Evolutionary conservation across 2,329 filamentous ascomycete genomes (phyloP).

Genomic region (Fusarium illudens): DNA sequence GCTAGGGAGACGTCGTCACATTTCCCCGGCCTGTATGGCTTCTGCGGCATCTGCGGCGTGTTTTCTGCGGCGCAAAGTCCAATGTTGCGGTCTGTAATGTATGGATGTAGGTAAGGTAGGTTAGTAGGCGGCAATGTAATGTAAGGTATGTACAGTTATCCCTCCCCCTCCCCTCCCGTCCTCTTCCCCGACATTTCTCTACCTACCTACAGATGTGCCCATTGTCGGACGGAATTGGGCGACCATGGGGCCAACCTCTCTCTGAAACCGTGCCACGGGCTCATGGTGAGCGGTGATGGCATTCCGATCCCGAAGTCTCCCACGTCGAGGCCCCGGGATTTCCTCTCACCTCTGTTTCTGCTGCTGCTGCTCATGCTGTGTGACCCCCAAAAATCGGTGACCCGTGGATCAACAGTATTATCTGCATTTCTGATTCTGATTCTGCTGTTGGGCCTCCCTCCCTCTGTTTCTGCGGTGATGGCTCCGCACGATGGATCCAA

Average conservation of each 20-base stretch:
- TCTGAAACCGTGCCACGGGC: slow-evolving; percentile 12
- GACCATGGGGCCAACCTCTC: slow-evolving; percentile 9
- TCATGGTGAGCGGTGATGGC: not conserved
- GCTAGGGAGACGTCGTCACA: not conserved
- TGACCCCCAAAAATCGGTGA: not conserved
- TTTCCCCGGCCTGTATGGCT: slow-evolving; percentile 10
- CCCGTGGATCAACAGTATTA: not conserved
- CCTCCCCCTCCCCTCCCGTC: too few relatives aligned
- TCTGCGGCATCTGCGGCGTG: slow-evolving; percentile 13
- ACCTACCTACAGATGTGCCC: too few relatives aligned
- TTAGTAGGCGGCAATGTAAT: too few relatives aligned
- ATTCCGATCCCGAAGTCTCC: slow-evolving; percentile 1
- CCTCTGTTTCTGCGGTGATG: not conserved
- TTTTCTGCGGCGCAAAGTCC: not conserved
- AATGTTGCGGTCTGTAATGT: not conserved
- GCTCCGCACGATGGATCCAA: not conserved
- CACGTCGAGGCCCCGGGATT: not conserved
- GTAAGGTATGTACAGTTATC: too few relatives aligned
- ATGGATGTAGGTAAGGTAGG: not conserved
- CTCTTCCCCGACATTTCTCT: not conserved
- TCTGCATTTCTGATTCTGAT: not conserved
- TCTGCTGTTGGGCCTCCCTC: not conserved
- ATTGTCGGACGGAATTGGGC: slow-evolving; percentile 29
- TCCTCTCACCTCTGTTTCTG: not conserved
- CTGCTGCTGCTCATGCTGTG: not conserved